Evolutionary conservation across 257 asterid species (phyloP).

Genomic region (Salvia hispanica): DNA sequence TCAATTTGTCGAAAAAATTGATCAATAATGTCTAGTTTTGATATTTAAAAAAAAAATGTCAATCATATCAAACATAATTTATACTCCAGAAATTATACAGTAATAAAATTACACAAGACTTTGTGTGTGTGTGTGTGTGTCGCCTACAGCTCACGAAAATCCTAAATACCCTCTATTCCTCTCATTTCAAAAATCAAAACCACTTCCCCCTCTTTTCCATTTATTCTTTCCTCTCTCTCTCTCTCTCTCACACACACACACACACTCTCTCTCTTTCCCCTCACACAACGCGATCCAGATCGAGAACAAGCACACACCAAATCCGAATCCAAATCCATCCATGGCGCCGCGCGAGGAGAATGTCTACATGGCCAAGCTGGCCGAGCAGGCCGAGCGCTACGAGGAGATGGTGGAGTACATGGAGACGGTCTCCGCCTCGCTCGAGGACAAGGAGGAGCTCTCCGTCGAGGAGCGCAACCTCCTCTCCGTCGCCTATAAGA

Average conservation of each 20-base stretch:
- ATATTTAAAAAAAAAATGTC: no score
- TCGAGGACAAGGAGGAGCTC: constrained; percentile 43
- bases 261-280: constrained; percentile 1
- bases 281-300: constrained; percentile 12
- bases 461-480: constrained; percentile 46
- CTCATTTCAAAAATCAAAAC: constrained; percentile 26
- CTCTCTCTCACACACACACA: neutral
- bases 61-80: no score
- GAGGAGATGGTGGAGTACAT: constrained; percentile 51
- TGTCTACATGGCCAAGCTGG: constrained; percentile 49
- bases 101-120: no score
- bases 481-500: constrained; percentile 47
- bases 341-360: constrained; percentile 44
- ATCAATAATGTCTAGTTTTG: no score
- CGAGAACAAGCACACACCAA: neutral
- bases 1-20: no score
- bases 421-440: constrained; percentile 41
- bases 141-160: no score
- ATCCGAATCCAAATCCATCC: neutral
- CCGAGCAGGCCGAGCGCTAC: constrained; percentile 50
- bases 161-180: no score
- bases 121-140: no score
- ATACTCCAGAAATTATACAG: no score
- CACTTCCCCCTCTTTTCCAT: constrained; percentile 26
- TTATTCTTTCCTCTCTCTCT: constrained; percentile 5